A percentile compares a stretch with the other conserved stretches of the same genome.
Evolutionary conservation across 139 green algal species (phyloP).

Genomic region (Axilococcus clingmanii): DNA sequence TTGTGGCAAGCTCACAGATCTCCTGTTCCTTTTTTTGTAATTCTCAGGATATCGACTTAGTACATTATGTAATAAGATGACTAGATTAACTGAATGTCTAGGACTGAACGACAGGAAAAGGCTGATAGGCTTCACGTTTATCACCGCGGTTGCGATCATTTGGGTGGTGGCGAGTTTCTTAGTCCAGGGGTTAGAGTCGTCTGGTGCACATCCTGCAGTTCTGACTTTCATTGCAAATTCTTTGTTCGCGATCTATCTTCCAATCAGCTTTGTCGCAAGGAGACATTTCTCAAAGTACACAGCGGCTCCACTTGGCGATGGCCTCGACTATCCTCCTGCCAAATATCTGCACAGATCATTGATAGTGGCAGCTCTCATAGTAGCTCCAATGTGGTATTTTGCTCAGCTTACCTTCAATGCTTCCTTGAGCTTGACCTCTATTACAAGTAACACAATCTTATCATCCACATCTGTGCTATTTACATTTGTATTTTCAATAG

Average conservation of each 20-base stretch:
- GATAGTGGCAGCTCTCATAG: too few species aligned
- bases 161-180: conserved; percentile 74
- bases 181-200: conserved; percentile 45
- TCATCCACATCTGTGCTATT: conserved; percentile 78
- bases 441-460: conserved; percentile 96
- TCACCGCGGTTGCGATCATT: conserved; percentile 39
- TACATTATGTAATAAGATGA: too few species aligned
- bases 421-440: conserved; percentile 65
- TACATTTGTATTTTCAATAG: conserved; percentile 68
- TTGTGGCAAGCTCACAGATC: too few species aligned
- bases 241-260: conserved; percentile 78
- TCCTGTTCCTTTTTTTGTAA: too few species aligned
- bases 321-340: not conserved
- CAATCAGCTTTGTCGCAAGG: conserved; percentile 43
- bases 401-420: conserved; percentile 88
- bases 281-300: too few species aligned
- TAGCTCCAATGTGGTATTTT: conserved; percentile 82
- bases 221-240: conserved; percentile 84
- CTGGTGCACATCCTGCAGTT: conserved; percentile 58
- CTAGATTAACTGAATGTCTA: too few species aligned
- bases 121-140: conserved; percentile 19
- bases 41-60: too few species aligned
- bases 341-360: too few species aligned
- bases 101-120: conserved; percentile 2
- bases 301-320: too few species aligned